Conservation (phyloP, 352 stramenopile genomes). For the Globisporangium nagaii region DNA sequence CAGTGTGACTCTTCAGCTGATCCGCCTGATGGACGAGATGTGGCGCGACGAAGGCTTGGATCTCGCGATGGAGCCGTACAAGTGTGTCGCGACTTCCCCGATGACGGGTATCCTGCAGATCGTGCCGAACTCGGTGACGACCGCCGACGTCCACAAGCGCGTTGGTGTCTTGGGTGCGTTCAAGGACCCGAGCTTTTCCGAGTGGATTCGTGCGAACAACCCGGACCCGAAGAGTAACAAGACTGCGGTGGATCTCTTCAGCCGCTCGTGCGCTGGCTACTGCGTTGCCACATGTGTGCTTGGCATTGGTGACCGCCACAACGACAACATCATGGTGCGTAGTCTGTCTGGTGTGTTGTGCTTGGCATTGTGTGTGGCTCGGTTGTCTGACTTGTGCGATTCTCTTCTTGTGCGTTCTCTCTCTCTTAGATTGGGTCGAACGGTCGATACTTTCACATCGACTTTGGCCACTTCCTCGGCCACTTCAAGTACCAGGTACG, state of each 20-base stretch:
- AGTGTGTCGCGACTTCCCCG: slow-evolving; percentile 86
- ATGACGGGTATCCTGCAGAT: slow-evolving; percentile 91
- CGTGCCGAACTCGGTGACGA: slow-evolving; percentile 91
- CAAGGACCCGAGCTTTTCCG: slow-evolving; percentile 79
- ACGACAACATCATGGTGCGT: slow-evolving; percentile 95
- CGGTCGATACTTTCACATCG: slow-evolving; percentile 87
- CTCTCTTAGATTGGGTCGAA: slow-evolving; percentile 50
- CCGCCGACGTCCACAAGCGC: slow-evolving; percentile 87
- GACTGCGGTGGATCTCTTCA: slow-evolving; percentile 81
- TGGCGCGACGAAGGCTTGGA: slow-evolving; percentile 90
- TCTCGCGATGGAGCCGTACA: slow-evolving; percentile 90
- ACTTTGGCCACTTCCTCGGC: slow-evolving; percentile 85
- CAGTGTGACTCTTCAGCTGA: slow-evolving; percentile 90
- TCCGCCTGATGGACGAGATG: slow-evolving; percentile 91
- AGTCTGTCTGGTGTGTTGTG: neutral
- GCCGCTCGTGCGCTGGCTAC: slow-evolving; percentile 87
- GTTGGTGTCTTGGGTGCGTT: slow-evolving; percentile 79
- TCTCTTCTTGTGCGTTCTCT: slow-evolving; percentile 1
- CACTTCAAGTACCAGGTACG: slow-evolving; percentile 86
- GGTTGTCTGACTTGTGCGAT: neutral
- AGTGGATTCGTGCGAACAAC: slow-evolving; percentile 84
- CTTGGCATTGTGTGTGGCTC: neutral
- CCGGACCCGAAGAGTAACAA: slow-evolving; percentile 53
- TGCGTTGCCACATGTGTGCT: slow-evolving; percentile 93
- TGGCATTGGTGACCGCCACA: slow-evolving; percentile 93